Evolutionary conservation across 192 early-diverging fungal species (phyloP).

Genomic region (Cladochytrium replicatum): DNA sequence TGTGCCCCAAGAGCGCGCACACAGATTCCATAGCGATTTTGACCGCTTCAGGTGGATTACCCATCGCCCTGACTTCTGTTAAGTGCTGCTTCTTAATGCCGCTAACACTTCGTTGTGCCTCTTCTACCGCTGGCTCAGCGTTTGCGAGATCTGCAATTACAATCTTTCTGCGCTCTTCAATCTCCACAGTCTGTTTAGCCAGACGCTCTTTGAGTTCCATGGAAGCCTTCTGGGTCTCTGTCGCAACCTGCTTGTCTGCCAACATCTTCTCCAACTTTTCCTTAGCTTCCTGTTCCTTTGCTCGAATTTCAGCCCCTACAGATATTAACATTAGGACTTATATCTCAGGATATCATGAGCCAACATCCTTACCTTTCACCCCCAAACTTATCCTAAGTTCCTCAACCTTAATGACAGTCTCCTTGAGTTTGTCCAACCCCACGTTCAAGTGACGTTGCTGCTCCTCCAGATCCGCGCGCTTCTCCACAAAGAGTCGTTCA

Average conservation of each 20-base stretch:
- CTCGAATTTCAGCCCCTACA: slow-evolving; percentile 70
- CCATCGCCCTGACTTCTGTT: slow-evolving; percentile 93
- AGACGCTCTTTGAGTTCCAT: slow-evolving; percentile 67
- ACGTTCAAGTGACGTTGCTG: slow-evolving; percentile 97
- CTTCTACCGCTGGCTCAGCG: slow-evolving; percentile 91
- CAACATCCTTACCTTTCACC: no score
- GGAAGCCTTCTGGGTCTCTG: slow-evolving; percentile 77
- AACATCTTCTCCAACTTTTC: slow-evolving; percentile 95
- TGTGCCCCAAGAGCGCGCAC: slow-evolving; percentile 84
- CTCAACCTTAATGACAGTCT: slow-evolving; percentile 92
- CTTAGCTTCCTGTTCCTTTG: slow-evolving; percentile 83
- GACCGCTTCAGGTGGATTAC: slow-evolving; percentile 90
- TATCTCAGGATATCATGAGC: no score
- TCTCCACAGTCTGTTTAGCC: slow-evolving; percentile 60
- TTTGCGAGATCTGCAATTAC: slow-evolving; percentile 87
- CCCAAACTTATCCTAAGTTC: slow-evolving; percentile 81
- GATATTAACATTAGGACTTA: no score
- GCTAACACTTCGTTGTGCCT: slow-evolving; percentile 88
- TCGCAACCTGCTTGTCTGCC: slow-evolving; percentile 85
- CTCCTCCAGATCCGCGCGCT: slow-evolving; percentile 91
- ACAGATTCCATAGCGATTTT: slow-evolving; percentile 97
- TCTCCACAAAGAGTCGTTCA: slow-evolving; percentile 78
- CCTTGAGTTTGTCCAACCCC: slow-evolving; percentile 90
- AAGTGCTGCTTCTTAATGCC: slow-evolving; percentile 96
- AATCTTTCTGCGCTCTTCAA: slow-evolving; percentile 64